Evolutionary conservation across 257 asterid genomes (phyloP), one percentile per base, ranked within the genome.

Genomic region (Plantago ovata): DNA sequence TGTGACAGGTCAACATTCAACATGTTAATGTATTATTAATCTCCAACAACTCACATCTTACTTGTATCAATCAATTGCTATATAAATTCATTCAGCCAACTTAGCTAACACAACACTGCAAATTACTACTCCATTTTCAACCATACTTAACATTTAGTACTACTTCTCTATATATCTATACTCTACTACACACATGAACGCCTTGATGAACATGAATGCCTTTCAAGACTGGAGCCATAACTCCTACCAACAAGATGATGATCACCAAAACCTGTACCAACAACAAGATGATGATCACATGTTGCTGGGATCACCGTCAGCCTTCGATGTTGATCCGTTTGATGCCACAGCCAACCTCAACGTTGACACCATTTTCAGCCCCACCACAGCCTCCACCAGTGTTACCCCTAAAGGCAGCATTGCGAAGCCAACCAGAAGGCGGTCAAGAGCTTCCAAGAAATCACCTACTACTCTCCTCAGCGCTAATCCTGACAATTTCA

Each of bases 401-500:
- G 12, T 56, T 39, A 20, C 28, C 64, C 63, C 69, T 10, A 68
- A 68, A 56, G 49, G 51, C 8, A 22, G 20, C 38, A 9, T 58
- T 18, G 53, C 69, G 2, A 78, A 71, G 55, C 61, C 76, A 0
- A 20, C 42, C 16, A 63, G 66, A 53, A 52, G 81, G 51, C 68
- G 85, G 21, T 74, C 78, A 0, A 41, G 82, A 66, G 72, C 81
- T 6, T 73, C 81, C 0, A 78, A 53, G 67, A 76, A 65, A 67
- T 50, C 66, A 0, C 72, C 81, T 3, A 67, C 78, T 5, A 79
- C 80, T 6, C 74, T 61, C 53, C 72, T 82, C 22, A 74, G 55
- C 11, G 77, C 89, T 39, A 75, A 75, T 61, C 22, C 75, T 46
- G 55, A 52, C 46, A 77, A 77, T 39, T 82, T 82, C 4, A 77